Evolutionary conservation across 768 basidiomycete genomes (phyloP), one percentile per base, ranked within the genome.

Genomic region (Daedaleopsis nitida): DNA sequence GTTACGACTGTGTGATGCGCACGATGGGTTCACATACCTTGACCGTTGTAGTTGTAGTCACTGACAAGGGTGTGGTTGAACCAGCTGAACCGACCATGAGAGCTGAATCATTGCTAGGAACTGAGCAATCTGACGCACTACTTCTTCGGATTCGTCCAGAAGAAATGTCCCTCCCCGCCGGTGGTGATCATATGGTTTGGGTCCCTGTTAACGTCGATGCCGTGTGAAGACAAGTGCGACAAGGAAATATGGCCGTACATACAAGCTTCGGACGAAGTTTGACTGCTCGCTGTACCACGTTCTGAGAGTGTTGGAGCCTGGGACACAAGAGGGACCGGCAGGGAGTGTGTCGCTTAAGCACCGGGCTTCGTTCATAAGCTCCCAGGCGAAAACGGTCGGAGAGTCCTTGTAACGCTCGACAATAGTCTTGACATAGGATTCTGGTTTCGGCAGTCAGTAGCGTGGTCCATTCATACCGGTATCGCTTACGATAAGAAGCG

Each of bases 161-260:
- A 82, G 69, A 85, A 84, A 17, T 83, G 82, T 1, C 84, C 84
- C 69, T 85, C 83, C 5, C 83, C 83, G 19, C 83, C 83, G 1
- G 82, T 83, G 1, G 81, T 83, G 42, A 85, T 83, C 60, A 84
- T 55, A 60, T 86, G 83, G 66, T 80, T 67, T 9, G 80, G 77
- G 63, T 86, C 83, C 24, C 83, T 84, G 39, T n/a, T n/a, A n/a
- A n/a, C n/a, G n/a, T 17, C 14, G 13, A 39, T 47, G 17, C 12
- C 7, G 14, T 7, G 49, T 58, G 42, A 55, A 17, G 6, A n/a
- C 7, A 19, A 19, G 10, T 19, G 19, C 19, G 9, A 24, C 9
- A 6, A 23, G 21, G 0, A 24, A 49, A 2, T 11, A 23, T 23
- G 27, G 7, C 3, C 13, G 19, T 42, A 72, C 81, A 59, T 66